These are phyloP conservation scores for Entomortierella parvispora DNA, from an alignment of 192 early-diverging fungal genomes.

Conservation along the genomic window DNA sequence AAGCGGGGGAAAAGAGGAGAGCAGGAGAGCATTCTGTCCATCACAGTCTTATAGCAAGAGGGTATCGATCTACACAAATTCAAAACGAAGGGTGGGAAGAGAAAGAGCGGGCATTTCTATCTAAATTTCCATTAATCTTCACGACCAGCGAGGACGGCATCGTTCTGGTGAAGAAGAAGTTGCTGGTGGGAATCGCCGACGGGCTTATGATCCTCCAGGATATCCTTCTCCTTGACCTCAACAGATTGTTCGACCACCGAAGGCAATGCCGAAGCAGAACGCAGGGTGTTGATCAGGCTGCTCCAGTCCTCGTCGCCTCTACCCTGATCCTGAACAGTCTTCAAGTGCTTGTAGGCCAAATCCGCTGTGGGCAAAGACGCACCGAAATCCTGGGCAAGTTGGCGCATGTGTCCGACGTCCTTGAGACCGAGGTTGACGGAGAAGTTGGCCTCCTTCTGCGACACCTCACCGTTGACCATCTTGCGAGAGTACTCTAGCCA, in stretches of 20 bases:
- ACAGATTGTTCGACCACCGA: background rate
- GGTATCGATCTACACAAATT: too few species aligned
- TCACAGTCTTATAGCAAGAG: too few species aligned
- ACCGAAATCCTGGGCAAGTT: slow-evolving; percentile 50
- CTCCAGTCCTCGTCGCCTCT: slow-evolving; percentile 35
- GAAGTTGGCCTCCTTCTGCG: slow-evolving; percentile 53
- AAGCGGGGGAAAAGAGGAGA: too few species aligned
- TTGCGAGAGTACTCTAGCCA: slow-evolving; percentile 44
- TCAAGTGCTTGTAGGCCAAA: slow-evolving; percentile 37
- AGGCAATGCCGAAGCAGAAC: slow-evolving; percentile 14
- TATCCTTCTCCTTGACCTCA: background rate
- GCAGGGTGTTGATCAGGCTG: slow-evolving; percentile 30
- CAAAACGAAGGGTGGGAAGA: too few species aligned
- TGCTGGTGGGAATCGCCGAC: background rate
- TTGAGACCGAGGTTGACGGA: slow-evolving; percentile 57
- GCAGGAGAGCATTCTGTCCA: too few species aligned
- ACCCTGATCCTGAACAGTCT: slow-evolving; percentile 33
- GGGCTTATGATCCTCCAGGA: too few species aligned
- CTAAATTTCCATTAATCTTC: too few species aligned
- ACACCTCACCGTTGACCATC: slow-evolving; percentile 18
- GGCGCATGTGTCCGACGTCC: slow-evolving; percentile 58
- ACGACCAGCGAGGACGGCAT: too few species aligned
- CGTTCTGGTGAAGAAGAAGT: background rate
- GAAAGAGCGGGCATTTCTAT: too few species aligned
- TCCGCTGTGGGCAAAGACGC: slow-evolving; percentile 55